Evolutionary conservation across 2,329 filamentous ascomycete species (phyloP).

Genomic region (Arthrobotrys sphaeroides): DNA sequence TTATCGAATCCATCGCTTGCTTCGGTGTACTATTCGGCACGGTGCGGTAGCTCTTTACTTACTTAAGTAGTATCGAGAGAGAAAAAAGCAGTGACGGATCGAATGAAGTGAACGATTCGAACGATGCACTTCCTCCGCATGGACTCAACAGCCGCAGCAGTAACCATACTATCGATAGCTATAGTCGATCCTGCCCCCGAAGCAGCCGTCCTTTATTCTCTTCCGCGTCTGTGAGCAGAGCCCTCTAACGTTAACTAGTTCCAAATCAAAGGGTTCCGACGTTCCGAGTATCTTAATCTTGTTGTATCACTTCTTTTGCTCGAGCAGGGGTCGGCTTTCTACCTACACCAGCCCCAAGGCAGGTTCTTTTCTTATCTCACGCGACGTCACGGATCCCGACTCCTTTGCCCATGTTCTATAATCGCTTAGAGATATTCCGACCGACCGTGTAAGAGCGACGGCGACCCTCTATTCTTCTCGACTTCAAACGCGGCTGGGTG

Average conservation of each 20-base stretch:
- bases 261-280: slow-evolving; percentile 37
- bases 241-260: slow-evolving; percentile 17
- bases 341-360: slow-evolving; percentile 36
- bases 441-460: slow-evolving; percentile 48
- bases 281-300: slow-evolving; percentile 43
- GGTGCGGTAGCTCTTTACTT: not conserved
- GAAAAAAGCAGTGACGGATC: not conserved
- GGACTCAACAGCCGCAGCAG: slow-evolving; percentile 35
- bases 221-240: slow-evolving; percentile 4
- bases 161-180: slow-evolving; percentile 25
- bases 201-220: slow-evolving; percentile 24
- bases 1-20: slow-evolving; percentile 11
- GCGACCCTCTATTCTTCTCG: slow-evolving; percentile 20
- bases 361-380: slow-evolving; percentile 50
- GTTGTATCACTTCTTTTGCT: slow-evolving; percentile 51
- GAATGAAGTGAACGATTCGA: slow-evolving; percentile 36
- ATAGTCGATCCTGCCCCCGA: slow-evolving; percentile 48
- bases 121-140: slow-evolving; percentile 49
- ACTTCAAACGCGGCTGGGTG: slow-evolving; percentile 19
- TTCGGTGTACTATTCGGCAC: slow-evolving; percentile 10
- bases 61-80: not conserved
- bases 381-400: slow-evolving; percentile 52
- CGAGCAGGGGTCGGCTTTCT: slow-evolving; percentile 47
- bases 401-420: slow-evolving; percentile 52
- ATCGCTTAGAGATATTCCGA: slow-evolving; percentile 44